Evolutionary conservation across 805 yeast species (phyloP).

Genomic region (Monosporozyma aerobia): DNA sequence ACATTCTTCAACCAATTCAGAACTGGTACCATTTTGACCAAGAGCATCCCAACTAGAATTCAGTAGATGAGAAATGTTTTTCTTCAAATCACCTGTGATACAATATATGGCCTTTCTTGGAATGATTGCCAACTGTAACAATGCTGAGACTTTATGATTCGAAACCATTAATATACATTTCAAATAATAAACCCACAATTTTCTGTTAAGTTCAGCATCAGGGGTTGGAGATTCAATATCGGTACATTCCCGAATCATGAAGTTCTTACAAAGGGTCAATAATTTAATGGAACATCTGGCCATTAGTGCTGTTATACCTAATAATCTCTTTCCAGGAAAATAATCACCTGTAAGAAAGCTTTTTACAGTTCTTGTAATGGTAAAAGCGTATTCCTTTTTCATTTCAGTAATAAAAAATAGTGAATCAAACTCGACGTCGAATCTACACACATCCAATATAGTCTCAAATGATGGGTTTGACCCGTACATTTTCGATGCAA

Average conservation of each 20-base stretch:
- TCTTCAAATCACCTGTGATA: constrained; percentile 56
- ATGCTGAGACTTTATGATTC: constrained; percentile 56
- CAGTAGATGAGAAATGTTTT: constrained; percentile 46
- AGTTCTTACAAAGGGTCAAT: constrained; percentile 44
- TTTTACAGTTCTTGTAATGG: constrained; percentile 41
- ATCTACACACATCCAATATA: constrained; percentile 31
- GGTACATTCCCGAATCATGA: constrained; percentile 44
- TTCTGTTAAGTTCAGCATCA: constrained; percentile 22
- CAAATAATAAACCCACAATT: constrained; percentile 61
- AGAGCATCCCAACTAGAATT: constrained; percentile 64
- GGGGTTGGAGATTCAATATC: constrained; percentile 24
- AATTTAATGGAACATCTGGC: constrained; percentile 47
- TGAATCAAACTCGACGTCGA: constrained; percentile 36
- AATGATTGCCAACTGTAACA: constrained; percentile 61
- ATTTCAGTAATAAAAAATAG: constrained; percentile 35
- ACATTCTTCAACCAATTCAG: constrained; percentile 44
- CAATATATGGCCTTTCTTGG: constrained; percentile 62
- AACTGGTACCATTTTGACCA: constrained; percentile 52
- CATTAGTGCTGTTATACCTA: constrained; percentile 52
- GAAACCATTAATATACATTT: constrained; percentile 49
- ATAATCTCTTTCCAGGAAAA: constrained; percentile 66
- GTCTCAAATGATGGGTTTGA: constrained; percentile 36
- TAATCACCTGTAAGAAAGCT: constrained; percentile 44
- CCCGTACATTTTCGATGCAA: constrained; percentile 35
- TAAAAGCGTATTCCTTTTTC: constrained; percentile 33